Base-by-base conservation (phyloP, 2,329 filamentous ascomycete genomes). In the Diaporthe nobilis region DNA sequence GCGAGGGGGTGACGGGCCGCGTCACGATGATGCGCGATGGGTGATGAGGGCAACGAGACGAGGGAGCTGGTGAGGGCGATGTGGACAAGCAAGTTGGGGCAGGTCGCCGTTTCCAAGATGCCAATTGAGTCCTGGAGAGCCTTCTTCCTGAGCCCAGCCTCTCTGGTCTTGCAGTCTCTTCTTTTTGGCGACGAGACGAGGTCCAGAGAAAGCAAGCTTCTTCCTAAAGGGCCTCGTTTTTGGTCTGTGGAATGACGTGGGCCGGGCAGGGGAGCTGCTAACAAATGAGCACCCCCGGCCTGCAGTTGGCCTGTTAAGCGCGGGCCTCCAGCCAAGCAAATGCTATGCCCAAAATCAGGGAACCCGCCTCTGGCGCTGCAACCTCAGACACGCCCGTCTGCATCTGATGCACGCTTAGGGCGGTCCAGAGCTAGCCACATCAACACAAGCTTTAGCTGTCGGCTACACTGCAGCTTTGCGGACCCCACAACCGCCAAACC, bases 151-250 rank as follows among this genome's bases (percentile, higher is more conserved):
- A 22, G 49, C 34, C 65, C 65, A 42, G n/a, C 13, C 15, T 70
- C n/a, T 70, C 34, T 70, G 65, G 34, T 34, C 49, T 70, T 8
- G 65, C 47, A 68, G 49, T 34, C 47, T 39, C n/a, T 47, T 53
- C 31, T 39, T 68, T 68, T 68, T 12, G 65, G 42, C 22, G n/a
- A 20, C 47, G 47, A 25, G 47, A 25, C 28, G 47, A 68, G 47
- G 47, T 68, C 65, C 31, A 25, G 10, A 68, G 47, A 34, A 39
- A 34, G 63, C 63, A 68, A 53, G 63, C 63, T 68, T 68, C 31
- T 68, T 68, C 65, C 65, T 12, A 51, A 70, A 55, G n/a, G 65
- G 65, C 65, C 65, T 70, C 65, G 47, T 39, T 55, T 70, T 70
- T 55, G 65, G 49, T 34, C 49, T 15, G 31, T 70, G 65, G 65